Conservation (phyloP, 371 early-diverging fungal species). For the Polyrhizophydium stewartii region DNA sequence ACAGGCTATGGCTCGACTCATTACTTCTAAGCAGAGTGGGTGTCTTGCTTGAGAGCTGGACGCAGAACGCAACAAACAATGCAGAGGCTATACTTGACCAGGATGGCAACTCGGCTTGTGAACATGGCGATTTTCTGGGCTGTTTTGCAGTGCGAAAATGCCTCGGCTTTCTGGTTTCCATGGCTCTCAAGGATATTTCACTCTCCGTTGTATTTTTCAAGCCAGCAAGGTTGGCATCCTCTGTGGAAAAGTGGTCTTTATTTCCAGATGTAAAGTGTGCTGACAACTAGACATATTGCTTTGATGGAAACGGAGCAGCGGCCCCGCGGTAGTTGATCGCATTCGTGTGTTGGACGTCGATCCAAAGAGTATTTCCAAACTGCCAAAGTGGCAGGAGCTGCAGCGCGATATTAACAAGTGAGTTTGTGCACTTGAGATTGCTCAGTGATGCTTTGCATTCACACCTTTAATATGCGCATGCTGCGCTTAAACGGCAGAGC, state of each 20-base stretch:
- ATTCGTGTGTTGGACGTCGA: constrained; percentile 1
- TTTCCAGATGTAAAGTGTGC: neutral
- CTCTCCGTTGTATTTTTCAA: constrained; percentile 32
- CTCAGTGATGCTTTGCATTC: too few species aligned
- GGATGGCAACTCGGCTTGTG: too few species aligned
- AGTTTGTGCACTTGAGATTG: neutral
- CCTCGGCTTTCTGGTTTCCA: constrained; percentile 53
- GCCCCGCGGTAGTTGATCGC: neutral
- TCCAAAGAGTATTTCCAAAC: neutral
- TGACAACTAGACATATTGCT: neutral
- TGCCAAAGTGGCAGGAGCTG: neutral
- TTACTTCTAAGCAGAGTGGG: too few species aligned
- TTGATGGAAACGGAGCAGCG: neutral
- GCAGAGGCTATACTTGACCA: too few species aligned
- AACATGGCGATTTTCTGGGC: too few species aligned
- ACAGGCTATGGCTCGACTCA: too few species aligned
- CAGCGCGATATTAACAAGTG: neutral
- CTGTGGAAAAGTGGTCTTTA: constrained; percentile 45
- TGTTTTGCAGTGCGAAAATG: too few species aligned
- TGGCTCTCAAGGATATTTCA: constrained; percentile 61
- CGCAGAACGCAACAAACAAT: too few species aligned
- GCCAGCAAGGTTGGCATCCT: constrained; percentile 6
- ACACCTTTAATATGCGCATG: too few species aligned
- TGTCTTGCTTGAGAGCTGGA: too few species aligned
- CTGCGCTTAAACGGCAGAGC: too few species aligned